These are phyloP conservation scores for Ogataea naganishii DNA, from an alignment of 805 yeast species.

Conservation along the genomic window DNA sequence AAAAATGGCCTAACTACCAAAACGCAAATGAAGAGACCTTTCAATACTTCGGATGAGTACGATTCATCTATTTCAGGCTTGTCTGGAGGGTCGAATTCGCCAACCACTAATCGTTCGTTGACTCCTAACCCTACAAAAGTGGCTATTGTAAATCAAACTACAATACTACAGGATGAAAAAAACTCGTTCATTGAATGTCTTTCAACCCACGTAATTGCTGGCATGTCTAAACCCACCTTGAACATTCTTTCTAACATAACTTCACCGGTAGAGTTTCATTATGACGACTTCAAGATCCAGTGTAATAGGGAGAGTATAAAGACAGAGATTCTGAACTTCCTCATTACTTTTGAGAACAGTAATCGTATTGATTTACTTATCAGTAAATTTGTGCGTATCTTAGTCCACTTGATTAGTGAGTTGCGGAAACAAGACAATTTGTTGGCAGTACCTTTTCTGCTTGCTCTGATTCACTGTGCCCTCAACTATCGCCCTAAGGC, in stretches of 20 bases:
- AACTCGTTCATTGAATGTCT: constrained; percentile 28
- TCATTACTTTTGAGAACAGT: constrained; percentile 32
- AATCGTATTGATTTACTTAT: constrained; percentile 43
- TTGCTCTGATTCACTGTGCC: constrained; percentile 47
- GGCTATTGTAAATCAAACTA: constrained; percentile 21
- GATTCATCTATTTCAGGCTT: too few relatives aligned
- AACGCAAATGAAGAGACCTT: too few relatives aligned
- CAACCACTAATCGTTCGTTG: too few relatives aligned
- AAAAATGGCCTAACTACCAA: too few relatives aligned
- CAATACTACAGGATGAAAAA: constrained; percentile 28
- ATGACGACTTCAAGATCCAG: constrained; percentile 19
- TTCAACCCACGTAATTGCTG: constrained; percentile 27
- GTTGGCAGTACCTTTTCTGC: constrained; percentile 48
- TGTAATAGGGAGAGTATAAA: constrained; percentile 18
- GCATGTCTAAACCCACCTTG: constrained; percentile 23
- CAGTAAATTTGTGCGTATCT: constrained; percentile 28
- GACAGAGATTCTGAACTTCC: constrained; percentile 29
- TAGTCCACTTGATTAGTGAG: constrained; percentile 21
- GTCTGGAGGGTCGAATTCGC: too few relatives aligned
- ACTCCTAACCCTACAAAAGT: constrained; percentile 5
- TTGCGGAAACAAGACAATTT: constrained; percentile 10
- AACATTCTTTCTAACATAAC: constrained; percentile 25
- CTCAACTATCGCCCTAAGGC: constrained; percentile 59
- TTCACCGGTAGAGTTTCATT: constrained; percentile 18
- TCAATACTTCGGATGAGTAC: too few relatives aligned